Evolutionary conservation across 306 rosid genomes (phyloP).

Genomic region (Sindora glabra): DNA sequence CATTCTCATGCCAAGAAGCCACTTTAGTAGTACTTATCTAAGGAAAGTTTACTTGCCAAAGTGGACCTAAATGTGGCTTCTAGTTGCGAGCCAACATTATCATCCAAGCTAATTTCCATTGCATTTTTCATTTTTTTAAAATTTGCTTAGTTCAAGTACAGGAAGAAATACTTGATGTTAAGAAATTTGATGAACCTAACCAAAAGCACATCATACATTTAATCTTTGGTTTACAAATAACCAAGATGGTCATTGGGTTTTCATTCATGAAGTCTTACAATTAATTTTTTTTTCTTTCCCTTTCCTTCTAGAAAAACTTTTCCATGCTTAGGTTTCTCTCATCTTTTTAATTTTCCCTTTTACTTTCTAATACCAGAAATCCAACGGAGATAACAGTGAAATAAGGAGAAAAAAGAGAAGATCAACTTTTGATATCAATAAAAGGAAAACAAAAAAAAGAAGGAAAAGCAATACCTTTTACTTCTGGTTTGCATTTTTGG

Average conservation of each 20-base stretch:
- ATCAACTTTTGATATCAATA: no score
- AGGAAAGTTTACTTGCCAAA: constrained; percentile 68
- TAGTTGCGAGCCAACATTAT: constrained; percentile 62
- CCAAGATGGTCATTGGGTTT: constrained; percentile 62
- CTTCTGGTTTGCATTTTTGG: no score
- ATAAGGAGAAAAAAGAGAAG: no score
- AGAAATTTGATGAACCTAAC: constrained; percentile 50
- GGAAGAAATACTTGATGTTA: constrained; percentile 38
- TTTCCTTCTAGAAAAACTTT: background rate
- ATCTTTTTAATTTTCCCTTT: background rate
- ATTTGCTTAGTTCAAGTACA: constrained; percentile 42
- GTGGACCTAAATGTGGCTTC: constrained; percentile 64
- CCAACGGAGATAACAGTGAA: no score
- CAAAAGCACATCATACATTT: constrained; percentile 49
- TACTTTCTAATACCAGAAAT: constrained; percentile 38
- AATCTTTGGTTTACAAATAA: constrained; percentile 44
- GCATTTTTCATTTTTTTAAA: no score
- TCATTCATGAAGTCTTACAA: constrained; percentile 61
- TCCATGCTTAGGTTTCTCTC: background rate
- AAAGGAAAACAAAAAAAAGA: no score
- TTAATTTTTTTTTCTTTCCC: constrained; percentile 22
- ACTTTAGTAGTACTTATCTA: constrained; percentile 77
- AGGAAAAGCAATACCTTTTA: no score
- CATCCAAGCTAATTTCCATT: no score
- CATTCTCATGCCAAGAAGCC: constrained; percentile 37